phyloP scores from a whole-genome alignment of 2,329 filamentous ascomycete genomes.

The Paecilomyces formosus region DNA sequence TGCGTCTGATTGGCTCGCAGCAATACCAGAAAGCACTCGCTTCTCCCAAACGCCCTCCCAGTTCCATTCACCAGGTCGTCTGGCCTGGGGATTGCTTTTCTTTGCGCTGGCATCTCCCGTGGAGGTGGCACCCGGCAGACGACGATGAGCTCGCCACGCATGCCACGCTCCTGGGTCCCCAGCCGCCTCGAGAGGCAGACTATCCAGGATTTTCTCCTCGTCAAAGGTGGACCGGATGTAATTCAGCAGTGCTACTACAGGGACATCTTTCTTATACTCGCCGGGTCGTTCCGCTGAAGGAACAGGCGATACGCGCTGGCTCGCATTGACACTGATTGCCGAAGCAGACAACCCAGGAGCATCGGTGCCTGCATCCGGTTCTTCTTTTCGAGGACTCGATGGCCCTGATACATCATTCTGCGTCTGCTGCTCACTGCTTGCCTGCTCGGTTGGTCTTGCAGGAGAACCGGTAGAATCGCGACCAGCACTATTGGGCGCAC shows the following conservation, averaged over 20 bases:
- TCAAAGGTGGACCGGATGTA: constrained; percentile 82
- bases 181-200: constrained; percentile 69
- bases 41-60: constrained; percentile 98
- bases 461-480: constrained; percentile 1
- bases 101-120: constrained; percentile 21
- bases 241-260: constrained; percentile 61
- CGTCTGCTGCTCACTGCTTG: constrained; percentile 1
- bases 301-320: constrained; percentile 5
- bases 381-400: constrained; percentile 2
- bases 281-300: constrained; percentile 11
- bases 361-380: neutral
- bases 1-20: constrained; percentile 68
- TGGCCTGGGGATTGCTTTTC: constrained; percentile 38
- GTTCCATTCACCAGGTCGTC: constrained; percentile 80
- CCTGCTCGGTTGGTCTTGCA: neutral
- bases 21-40: constrained; percentile 71
- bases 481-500: constrained; percentile 16
- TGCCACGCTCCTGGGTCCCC: constrained; percentile 91
- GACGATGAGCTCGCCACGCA: constrained; percentile 73
- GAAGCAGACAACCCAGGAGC: neutral
- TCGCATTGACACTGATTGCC: neutral
- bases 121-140: constrained; percentile 12
- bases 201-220: constrained; percentile 67
- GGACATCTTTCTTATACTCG: constrained; percentile 35
- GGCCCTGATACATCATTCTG: constrained; percentile 4